Evolutionary conservation across 495 filamentous ascomycete species (phyloP), one percentile per base, ranked within the genome.

Genomic region (Tuber microsphaerosporum): DNA sequence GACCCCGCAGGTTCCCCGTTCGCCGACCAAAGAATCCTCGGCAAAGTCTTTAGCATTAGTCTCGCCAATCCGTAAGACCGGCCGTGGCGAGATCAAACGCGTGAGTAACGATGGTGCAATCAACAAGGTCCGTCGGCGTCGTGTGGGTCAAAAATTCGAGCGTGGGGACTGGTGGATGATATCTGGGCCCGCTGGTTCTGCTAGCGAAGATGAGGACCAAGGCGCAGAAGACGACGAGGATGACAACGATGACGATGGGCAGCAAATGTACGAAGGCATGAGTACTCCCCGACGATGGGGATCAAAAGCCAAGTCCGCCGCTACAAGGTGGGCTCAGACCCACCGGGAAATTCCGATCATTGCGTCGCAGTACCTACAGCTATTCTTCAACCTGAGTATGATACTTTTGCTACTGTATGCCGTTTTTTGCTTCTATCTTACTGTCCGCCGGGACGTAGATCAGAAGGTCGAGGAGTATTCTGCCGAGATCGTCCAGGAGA

Each of bases 281-380:
- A 77, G 69, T 42, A 73, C 73, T 56, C 46, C 78, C 84, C 81
- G 75, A 75, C 83, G 77, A 71, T 86, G 86, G 75, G 85, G 92
- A 71, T 85, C 85, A 39, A 84, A 87, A 20, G 86, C 93, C 78
- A 68, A 48, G 19, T 88, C 94, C 48, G 85, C 88, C 31, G 89
- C 90, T 71, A 85, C 97, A 75, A 92, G 92, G 77, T 88, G 81
- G 81, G 71, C 74, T 19, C 69, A 61, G 42, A 76, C 88, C 61
- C 92, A 97, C 81, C 94, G 94, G 0, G 89, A 90, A 78, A 88
- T 97, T n/a, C 95, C 95, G 8, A 88, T 90, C 73, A 92, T 97
- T 72, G 85, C 97, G 34, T 93, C 93, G 42, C 91, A 89, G 83
- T 99, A 94, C 88, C 85, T 93, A 19, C 92, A 94, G 77, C 86